Base-by-base conservation (phyloP, 176 grass and related monocot genomes). In the Carex scoparia region DNA sequence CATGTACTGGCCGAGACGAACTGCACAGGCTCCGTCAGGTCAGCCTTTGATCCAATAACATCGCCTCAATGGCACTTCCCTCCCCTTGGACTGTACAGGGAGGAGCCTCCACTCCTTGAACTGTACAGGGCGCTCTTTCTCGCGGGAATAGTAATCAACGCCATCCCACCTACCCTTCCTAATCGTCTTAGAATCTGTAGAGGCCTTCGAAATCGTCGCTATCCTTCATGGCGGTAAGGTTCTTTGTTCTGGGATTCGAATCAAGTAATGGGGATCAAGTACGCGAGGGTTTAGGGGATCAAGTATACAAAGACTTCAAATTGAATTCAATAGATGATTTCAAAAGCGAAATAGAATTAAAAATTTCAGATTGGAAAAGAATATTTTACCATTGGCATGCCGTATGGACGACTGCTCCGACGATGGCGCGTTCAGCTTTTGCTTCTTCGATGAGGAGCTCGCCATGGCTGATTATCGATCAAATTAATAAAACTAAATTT, bases 181-280 rank as follows among this genome's bases (percentile, higher is more conserved):
- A 91, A 70, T 94, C 88, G 49, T 89, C 86, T 11, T 97, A 89
- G 90, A 97, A 91, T 62, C 87, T 81, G 84, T 94, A 86, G 18
- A 88, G 87, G 57, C 94, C 92, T 88, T 91, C 86, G 30, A 91
- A 92, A 67, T 97, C 82, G 18, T 84, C 84, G 1, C 89, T 91
- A 73, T 93, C 90, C 84, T 65, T 89, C 94, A 97, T 94, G 54
- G 31, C 76, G 23, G 65, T 71, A 71, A 64, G 61, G 82, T 58
- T 84, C 4, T 10, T 32, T 31, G 62, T 11, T 32, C 30, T 65
- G 28, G 28, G 62, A 23, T 28, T 3, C 28, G 28, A 65, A 65
- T 28, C 61, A 27, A 63, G 19, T 7, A 62, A 19, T 63, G 19
- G 9, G 10, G 48, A 51, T 51, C 48, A 2, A 51, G 48, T 51